Conservation (phyloP, 2,329 filamentous ascomycete genomes). For the Cryphonectria radicalis region DNA sequence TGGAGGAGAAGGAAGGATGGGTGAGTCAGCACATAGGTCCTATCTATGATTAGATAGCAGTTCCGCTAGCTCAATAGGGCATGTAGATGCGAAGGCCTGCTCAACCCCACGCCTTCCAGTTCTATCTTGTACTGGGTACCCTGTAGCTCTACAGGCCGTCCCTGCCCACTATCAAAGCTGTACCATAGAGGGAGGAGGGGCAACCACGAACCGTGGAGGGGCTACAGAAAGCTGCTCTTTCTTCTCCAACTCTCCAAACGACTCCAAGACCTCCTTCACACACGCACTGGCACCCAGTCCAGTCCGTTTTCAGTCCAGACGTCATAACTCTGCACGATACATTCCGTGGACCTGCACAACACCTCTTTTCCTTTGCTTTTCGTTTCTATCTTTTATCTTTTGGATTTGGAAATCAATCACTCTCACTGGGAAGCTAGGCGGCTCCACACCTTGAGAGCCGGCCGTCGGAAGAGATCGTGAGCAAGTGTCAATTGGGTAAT, state of each 20-base stretch:
- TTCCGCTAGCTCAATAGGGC: not conserved
- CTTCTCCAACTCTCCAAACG: not conserved
- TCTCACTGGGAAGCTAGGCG: not conserved
- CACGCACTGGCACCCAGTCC: too few species aligned
- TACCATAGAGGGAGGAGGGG: not conserved
- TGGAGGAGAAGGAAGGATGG: not conserved
- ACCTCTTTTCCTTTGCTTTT: not conserved
- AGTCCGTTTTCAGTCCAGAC: not conserved
- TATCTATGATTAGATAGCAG: not conserved
- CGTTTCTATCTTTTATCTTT: not conserved
- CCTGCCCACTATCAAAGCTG: not conserved
- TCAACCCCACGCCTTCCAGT: too few species aligned
- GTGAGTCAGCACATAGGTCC: not conserved
- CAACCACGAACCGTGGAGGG: not conserved
- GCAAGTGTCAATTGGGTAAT: constrained; percentile 16
- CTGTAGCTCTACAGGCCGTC: not conserved
- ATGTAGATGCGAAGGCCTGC: not conserved
- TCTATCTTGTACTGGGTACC: not conserved
- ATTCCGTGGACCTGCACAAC: not conserved
- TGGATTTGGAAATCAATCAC: not conserved
- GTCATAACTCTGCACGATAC: not conserved
- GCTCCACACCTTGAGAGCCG: constrained; percentile 6
- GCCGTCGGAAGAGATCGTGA: constrained; percentile 12
- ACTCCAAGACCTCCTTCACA: not conserved
- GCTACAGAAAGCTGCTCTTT: not conserved